Evolutionary conservation across 768 basidiomycete genomes (phyloP).

Genomic region (Pisolithus sp.): DNA sequence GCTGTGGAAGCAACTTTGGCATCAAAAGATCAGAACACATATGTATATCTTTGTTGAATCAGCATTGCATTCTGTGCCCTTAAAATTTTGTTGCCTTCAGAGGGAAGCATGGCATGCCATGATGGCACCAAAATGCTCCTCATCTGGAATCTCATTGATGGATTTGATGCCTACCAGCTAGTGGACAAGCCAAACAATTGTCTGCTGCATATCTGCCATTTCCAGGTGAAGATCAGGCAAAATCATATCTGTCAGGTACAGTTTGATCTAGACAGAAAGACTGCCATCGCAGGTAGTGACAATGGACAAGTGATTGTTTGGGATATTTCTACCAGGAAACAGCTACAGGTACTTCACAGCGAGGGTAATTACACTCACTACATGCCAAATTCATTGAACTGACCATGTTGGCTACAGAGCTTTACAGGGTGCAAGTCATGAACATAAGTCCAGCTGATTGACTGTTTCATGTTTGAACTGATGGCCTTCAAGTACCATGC

Average conservation of each 20-base stretch:
- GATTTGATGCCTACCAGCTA: neutral
- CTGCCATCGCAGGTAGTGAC: constrained; percentile 1
- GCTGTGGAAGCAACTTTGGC: constrained; percentile 1
- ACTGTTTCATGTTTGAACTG: neutral
- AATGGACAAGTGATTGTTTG: neutral
- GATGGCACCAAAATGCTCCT: neutral
- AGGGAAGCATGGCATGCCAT: neutral
- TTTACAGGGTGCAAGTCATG: neutral
- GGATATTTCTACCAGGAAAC: neutral
- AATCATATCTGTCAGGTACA: neutral
- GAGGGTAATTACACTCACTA: neutral
- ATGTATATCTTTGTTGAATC: neutral
- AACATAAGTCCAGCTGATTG: neutral
- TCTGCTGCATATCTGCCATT: neutral
- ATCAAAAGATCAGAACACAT: neutral
- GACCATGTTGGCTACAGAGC: neutral
- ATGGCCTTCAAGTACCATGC: neutral
- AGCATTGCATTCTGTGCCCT: neutral
- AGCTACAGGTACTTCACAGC: neutral
- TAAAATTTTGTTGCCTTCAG: neutral
- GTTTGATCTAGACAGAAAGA: neutral
- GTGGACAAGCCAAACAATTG: neutral
- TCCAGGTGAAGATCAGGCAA: neutral
- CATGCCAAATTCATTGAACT: neutral
- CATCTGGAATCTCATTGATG: constrained; percentile 1